These are phyloP conservation scores for Cystobasidium sp. DNA, from an alignment of 1,284 basidiomycete species.

Conservation along the genomic window DNA sequence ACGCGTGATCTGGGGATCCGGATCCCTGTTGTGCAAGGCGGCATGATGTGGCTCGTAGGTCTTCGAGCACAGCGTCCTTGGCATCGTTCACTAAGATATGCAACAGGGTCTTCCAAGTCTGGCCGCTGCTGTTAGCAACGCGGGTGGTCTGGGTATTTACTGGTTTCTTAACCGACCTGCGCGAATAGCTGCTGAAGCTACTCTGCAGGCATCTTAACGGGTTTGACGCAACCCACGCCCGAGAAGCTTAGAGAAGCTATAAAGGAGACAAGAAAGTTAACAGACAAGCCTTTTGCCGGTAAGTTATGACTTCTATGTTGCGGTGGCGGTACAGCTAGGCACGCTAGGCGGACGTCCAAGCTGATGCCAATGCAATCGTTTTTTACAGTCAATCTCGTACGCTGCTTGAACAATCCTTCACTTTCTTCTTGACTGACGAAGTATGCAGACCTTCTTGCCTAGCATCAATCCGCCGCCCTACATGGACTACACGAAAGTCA, in stretches of 20 bases:
- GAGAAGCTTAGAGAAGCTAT: conserved; percentile 84
- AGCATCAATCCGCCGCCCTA: conserved; percentile 91
- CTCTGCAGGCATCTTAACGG: conserved; percentile 74
- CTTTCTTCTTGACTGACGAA: not conserved
- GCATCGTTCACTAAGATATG: not conserved
- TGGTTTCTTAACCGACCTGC: too few relatives aligned
- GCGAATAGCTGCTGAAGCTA: too few relatives aligned
- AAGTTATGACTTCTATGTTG: conserved; percentile 8
- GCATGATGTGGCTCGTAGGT: conserved; percentile 50
- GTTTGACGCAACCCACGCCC: conserved; percentile 81
- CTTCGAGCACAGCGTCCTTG: not conserved
- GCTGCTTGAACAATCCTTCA: not conserved
- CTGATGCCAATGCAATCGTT: not conserved
- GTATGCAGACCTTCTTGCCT: conserved; percentile 78
- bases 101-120: conserved; percentile 4
- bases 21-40: conserved; percentile 54
- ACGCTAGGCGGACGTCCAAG: not conserved
- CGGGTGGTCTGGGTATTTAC: conserved; percentile 7
- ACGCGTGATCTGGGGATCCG: conserved; percentile 55
- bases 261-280: conserved; percentile 71
- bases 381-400: conserved; percentile 30
- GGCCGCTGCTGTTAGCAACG: conserved; percentile 24
- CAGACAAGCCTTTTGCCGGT: conserved; percentile 68
- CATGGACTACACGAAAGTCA: conserved; percentile 59
- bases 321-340: not conserved